phyloP scores from a whole-genome alignment of 163 green algal genomes.

The Scenedesmus sp. region DNA sequence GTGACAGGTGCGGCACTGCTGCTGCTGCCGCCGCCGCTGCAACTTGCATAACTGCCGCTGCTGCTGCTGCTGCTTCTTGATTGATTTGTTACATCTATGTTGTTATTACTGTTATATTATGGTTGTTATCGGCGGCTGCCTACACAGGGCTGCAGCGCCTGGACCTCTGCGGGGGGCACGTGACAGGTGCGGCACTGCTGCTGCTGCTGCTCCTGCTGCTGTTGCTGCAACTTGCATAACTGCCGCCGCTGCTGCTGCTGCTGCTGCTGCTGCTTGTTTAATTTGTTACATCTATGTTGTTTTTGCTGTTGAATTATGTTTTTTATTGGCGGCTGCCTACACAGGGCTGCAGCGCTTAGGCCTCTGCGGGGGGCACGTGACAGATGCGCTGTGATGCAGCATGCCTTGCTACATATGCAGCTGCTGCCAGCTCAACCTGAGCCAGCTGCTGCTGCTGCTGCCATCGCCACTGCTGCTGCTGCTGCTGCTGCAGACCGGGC shows the following conservation, averaged over 20 bases:
- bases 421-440: background rate
- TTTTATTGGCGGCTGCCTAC: too few relatives aligned
- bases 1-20: constrained; percentile 27
- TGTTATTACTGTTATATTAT: too few relatives aligned
- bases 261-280: background rate
- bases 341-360: too few relatives aligned
- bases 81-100: too few relatives aligned
- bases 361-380: constrained; percentile 18
- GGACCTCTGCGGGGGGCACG: constrained; percentile 1
- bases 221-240: background rate
- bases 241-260: background rate
- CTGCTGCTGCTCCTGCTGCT: background rate
- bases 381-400: background rate
- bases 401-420: background rate
- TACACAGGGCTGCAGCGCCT: too few relatives aligned
- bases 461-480: constrained; percentile 2
- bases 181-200: constrained; percentile 29
- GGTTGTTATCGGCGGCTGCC: too few relatives aligned
- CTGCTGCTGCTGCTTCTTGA: too few relatives aligned
- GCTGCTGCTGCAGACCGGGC: constrained; percentile 31
- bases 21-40: background rate
- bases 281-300: too few relatives aligned
- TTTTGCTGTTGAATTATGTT: too few relatives aligned
- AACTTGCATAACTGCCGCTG: background rate
- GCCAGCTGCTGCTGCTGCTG: background rate